These are phyloP conservation scores for Capsicum chinense DNA, from an alignment of 257 asterid genomes.

Conservation along the genomic window DNA sequence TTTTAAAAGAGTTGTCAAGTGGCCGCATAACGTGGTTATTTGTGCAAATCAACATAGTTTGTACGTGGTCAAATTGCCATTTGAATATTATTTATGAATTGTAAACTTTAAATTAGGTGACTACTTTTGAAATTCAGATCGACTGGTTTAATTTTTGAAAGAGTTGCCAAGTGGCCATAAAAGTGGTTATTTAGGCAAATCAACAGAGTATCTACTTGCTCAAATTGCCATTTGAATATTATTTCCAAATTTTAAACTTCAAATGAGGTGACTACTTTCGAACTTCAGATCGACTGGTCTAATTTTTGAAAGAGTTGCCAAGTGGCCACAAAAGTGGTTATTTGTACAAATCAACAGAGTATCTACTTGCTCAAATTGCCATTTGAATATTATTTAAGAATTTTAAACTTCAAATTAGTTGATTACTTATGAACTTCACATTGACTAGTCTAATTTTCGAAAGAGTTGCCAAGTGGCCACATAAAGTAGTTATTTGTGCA, in stretches of 20 bases:
- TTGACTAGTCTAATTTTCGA: too few species aligned
- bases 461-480: too few species aligned
- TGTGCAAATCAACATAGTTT: background rate
- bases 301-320: too few species aligned
- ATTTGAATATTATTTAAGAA: background rate
- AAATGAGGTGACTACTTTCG: background rate
- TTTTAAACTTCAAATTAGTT: background rate
- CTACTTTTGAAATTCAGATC: too few species aligned
- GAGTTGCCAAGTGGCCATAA: background rate
- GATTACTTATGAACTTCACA: too few species aligned
- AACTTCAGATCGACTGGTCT: background rate
- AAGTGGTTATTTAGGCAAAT: background rate
- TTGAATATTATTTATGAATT: too few species aligned
- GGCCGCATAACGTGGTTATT: background rate
- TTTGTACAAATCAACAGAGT: background rate
- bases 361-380: background rate
- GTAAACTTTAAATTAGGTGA: background rate
- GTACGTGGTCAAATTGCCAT: background rate
- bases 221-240: too few species aligned
- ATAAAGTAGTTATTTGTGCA: background rate
- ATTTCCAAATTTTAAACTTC: background rate
- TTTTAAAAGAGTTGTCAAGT: too few species aligned
- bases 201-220: too few species aligned
- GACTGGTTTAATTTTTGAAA: background rate
- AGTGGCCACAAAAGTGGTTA: background rate